Evolutionary conservation across 2,329 filamentous ascomycete genomes (phyloP), one percentile per base, ranked within the genome.

Genomic region (Ceratocystis lukuohia): DNA sequence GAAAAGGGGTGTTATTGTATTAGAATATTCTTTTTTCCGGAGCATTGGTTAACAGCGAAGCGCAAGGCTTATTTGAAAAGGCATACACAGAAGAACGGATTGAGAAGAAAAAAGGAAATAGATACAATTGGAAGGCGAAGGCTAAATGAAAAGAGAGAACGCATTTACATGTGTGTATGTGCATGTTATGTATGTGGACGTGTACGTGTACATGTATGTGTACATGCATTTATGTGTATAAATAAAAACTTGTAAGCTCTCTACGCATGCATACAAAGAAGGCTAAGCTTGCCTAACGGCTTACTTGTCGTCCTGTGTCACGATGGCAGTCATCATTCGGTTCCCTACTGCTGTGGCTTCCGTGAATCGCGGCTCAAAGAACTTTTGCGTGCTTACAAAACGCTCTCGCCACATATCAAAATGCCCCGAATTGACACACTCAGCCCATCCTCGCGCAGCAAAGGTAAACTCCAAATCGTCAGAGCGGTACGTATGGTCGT

Each of bases 391-490:
- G 70, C 85, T 86, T 73, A 94, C 85, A 73, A 99, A 99, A 67
- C 95, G 85, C 79, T 95, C 89, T 70, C 88, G 83, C 81, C 96
- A 99, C 46, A 89, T 89, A 70, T 96, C 89, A 73, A 97, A 97
- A 74, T 96, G 89, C 1, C 93, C 90, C 69, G 96, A 85, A 30
- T 84, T 86, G 48, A 99, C 94, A 69, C 92, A 92, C 75, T 96
- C 91, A 50, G 91, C 94, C 94, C 94, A 99, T 5, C 91, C 94
- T 66, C 92, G 81, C 30, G 95, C 95, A 1, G 94, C 95, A 77
- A 99, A 97, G 0, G 93, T 96, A 74, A 99, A 99, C 76, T 99
- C 94, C 66, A 99, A 79, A 74, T 99, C 94, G 73, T 99, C 94
- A 28, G 88, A 88, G n/a, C 94, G 84, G 77, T 96, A 99, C 0